These are phyloP conservation scores for Thalassiosira mediterranea DNA, from an alignment of 352 stramenopile species.

Conservation along the genomic window DNA sequence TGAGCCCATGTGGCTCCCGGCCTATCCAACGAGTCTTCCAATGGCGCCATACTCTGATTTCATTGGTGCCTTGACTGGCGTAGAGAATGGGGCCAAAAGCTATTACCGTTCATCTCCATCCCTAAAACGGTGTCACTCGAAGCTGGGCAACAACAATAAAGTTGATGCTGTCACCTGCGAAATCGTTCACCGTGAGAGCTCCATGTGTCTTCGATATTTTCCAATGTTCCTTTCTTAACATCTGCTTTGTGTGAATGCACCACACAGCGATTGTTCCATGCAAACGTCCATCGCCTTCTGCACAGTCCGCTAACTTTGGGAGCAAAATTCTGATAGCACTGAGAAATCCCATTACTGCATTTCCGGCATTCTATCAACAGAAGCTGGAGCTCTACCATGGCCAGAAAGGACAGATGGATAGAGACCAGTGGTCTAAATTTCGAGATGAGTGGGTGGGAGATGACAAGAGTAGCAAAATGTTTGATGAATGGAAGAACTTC, in stretches of 20 bases:
- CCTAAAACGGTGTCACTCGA: constrained; percentile 49
- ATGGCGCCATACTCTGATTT: constrained; percentile 33
- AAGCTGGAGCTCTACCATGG: constrained; percentile 65
- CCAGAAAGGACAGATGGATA: constrained; percentile 39
- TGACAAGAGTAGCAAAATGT: constrained; percentile 13
- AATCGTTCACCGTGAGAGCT: constrained; percentile 62
- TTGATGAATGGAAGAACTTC: constrained; percentile 56
- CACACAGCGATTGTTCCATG: constrained; percentile 50
- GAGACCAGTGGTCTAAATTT: constrained; percentile 53
- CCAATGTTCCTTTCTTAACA: no score
- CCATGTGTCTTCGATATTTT: no score
- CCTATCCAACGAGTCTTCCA: constrained; percentile 51
- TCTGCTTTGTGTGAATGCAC: no score
- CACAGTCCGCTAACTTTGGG: constrained; percentile 52
- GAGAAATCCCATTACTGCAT: constrained; percentile 61
- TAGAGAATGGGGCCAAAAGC: constrained; percentile 38
- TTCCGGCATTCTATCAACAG: constrained; percentile 53
- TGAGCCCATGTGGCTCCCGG: constrained; percentile 64
- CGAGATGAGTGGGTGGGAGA: constrained; percentile 52
- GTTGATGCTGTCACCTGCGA: constrained; percentile 57
- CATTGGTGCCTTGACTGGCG: constrained; percentile 48
- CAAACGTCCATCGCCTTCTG: constrained; percentile 25
- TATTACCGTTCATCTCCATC: constrained; percentile 54
- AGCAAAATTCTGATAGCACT: constrained; percentile 46
- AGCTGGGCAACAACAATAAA: constrained; percentile 18